Base-by-base conservation (phyloP, 2,329 filamentous ascomycete genomes). In the Penicillium sumatraense region DNA sequence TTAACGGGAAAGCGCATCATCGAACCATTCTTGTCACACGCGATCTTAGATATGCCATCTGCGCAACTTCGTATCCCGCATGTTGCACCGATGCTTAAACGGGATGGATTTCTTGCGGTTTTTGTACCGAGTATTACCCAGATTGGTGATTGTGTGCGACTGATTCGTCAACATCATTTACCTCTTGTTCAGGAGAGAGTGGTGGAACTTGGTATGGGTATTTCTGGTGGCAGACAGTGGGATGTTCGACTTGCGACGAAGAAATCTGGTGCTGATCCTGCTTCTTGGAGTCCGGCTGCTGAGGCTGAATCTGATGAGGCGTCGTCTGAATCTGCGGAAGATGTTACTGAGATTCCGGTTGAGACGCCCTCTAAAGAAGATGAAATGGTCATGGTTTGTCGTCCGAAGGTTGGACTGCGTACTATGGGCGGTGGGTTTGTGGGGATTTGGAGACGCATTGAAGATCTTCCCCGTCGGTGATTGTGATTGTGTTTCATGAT, bases 121-220 rank as follows among this genome's bases (percentile, higher is more conserved):
- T 95, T 92, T 75, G 86, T 86, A 60, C 90, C 90, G 0, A 90
- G 86, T 63, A 86, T 95, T 55, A 92, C 89, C 9, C 90, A 93
- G 71, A 88, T 93, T 52, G 85, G 82, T 36, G 81, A 86, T 5
- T 89, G 87, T 55, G 77, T 87, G 24, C 74, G 81, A 42, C 70
- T 77, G 35, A 81, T 86, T 27, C 81, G 81, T 54, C 73, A 80
- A 24, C 75, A 83, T 11, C 73, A 72, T 2, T 75, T 90, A 50
- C 84, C 84, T 0, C 78, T 87, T 42, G 59, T 73, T 8, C 68
- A 78, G 55, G 77, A 80, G 44, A 73, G 72, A 57, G 76, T 75
- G 4, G 69, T 80, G 14, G 79, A 81, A 58, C 62, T 80, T 7
- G 78, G 78, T 0, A 68, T 72, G 18, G 78, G 76, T 0, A 71